phyloP scores from a whole-genome alignment of 2,329 filamentous ascomycete genomes.

The Elsinoe batatas region DNA sequence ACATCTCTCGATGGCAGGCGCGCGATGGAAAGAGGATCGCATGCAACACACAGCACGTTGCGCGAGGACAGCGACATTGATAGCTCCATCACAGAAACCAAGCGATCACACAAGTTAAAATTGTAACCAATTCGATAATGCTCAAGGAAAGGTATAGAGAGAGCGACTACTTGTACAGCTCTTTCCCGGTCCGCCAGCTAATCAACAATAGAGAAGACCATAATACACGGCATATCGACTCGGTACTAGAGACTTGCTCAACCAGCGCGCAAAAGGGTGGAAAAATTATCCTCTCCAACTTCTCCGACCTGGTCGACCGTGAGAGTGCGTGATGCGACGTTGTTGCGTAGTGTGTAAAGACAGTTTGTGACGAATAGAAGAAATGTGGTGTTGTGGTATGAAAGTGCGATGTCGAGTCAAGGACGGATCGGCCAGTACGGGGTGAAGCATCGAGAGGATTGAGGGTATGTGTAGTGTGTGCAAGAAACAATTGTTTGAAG shows the following conservation, averaged over 20 bases:
- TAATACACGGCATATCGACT: not conserved
- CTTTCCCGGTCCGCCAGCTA: constrained; percentile 1
- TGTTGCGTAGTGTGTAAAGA: not conserved
- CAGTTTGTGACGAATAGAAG: not conserved
- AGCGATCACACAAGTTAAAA: not conserved
- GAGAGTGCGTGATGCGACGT: not conserved
- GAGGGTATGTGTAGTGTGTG: constrained; percentile 5
- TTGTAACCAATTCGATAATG: constrained; percentile 7
- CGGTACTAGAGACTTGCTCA: not conserved
- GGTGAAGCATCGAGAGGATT: not conserved
- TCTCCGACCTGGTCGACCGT: constrained; percentile 3
- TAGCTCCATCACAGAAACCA: not conserved
- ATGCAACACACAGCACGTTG: too few species aligned
- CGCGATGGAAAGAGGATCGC: constrained; percentile 47
- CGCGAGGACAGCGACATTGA: too few species aligned
- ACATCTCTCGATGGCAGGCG: constrained; percentile 48
- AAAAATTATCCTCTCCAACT: not conserved
- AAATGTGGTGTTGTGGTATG: not conserved
- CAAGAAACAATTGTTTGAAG: constrained; percentile 9
- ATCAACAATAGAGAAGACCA: not conserved
- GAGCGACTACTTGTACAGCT: constrained; percentile 13
- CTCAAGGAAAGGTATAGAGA: constrained; percentile 10
- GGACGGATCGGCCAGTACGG: not conserved
- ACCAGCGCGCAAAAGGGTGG: not conserved
- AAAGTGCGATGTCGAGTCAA: not conserved